Evolutionary conservation across 257 asterid genomes (phyloP).

Genomic region (Solanum piurae): DNA sequence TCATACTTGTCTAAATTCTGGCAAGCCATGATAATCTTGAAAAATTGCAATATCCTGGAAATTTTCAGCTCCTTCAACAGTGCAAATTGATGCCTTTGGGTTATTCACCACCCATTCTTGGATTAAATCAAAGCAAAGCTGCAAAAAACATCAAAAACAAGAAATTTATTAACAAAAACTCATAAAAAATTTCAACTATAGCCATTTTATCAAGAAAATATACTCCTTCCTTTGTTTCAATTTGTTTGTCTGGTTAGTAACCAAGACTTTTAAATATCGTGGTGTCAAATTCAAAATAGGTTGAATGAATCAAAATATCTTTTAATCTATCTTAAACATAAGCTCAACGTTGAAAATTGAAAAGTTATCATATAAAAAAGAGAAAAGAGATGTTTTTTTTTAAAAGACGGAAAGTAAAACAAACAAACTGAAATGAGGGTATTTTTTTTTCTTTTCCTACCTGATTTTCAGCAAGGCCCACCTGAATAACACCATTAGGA

Average conservation of each 20-base stretch:
- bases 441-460: conserved; percentile 1
- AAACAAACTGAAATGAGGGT: background rate
- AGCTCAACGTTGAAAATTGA: background rate
- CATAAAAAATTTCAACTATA: background rate
- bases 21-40: conserved; percentile 75
- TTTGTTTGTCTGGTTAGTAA: background rate
- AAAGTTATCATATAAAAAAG: no score
- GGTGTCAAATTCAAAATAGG: no score
- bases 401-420: background rate
- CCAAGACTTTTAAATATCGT: background rate
- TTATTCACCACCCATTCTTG: conserved; percentile 46
- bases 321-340: no score
- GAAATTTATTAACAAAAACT: background rate
- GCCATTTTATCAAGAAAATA: background rate
- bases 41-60: conserved; percentile 53
- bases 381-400: no score
- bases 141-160: background rate
- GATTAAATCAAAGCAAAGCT: conserved; percentile 55
- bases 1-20: conserved; percentile 60
- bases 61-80: conserved; percentile 31
- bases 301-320: no score
- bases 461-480: conserved; percentile 71
- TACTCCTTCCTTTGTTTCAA: background rate
- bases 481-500: conserved; percentile 54
- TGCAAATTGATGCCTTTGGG: conserved; percentile 60